Percentiles rank a stretch among this genome's conserved stretches.
These are phyloP conservation scores for Neobulgaria alba DNA, from an alignment of 2,329 filamentous ascomycete species.

Conservation along the genomic window DNA sequence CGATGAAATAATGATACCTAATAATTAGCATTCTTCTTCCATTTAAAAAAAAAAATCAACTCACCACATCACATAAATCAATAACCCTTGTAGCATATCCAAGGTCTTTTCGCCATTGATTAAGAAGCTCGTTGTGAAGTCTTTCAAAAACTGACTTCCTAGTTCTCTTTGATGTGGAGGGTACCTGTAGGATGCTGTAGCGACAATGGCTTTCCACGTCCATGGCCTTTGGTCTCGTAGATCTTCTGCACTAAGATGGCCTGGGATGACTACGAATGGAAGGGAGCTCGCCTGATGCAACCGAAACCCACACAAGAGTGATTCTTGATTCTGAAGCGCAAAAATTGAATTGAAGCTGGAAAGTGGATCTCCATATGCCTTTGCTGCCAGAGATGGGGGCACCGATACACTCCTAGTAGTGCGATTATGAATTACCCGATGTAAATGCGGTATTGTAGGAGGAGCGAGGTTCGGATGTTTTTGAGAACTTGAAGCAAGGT, in stretches of 20 bases:
- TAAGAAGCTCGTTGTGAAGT: constrained; percentile 47
- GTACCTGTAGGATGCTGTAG: constrained; percentile 40
- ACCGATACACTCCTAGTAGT: too few species aligned
- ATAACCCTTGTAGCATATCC: constrained; percentile 47
- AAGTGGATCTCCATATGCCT: too few species aligned
- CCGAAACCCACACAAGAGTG: not conserved
- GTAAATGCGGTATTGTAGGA: too few species aligned
- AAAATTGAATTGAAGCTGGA: not conserved
- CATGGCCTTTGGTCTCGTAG: constrained; percentile 40
- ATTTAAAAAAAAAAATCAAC: constrained; percentile 9
- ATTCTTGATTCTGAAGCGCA: not conserved
- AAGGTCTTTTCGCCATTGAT: constrained; percentile 47
- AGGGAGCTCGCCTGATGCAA: constrained; percentile 6
- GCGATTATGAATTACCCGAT: too few species aligned
- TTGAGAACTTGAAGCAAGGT: too few species aligned
- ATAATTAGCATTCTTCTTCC: not conserved
- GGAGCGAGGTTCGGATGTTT: too few species aligned
- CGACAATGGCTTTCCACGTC: constrained; percentile 43
- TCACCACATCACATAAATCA: constrained; percentile 51
- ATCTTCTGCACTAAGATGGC: constrained; percentile 37
- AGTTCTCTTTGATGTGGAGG: constrained; percentile 39
- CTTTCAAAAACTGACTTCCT: constrained; percentile 49
- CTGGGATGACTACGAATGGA: constrained; percentile 23
- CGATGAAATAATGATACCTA: constrained; percentile 27
- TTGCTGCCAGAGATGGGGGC: too few species aligned